Base-by-base conservation (phyloP, 2,329 filamentous ascomycete genomes). In the Claviceps pazoutovae region DNA sequence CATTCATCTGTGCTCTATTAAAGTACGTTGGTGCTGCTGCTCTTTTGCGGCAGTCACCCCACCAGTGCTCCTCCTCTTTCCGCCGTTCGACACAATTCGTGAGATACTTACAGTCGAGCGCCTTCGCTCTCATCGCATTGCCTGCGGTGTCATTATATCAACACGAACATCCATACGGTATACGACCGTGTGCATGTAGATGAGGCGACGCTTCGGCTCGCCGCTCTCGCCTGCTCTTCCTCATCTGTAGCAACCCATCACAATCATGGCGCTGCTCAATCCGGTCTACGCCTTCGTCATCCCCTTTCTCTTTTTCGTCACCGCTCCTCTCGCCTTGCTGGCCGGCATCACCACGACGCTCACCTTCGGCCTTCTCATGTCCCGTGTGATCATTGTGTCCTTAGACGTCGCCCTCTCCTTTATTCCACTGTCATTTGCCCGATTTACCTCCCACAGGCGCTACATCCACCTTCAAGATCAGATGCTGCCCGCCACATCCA, bases 261-360 rank as follows among this genome's bases (percentile, higher is more conserved):
- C 47, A 44, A 56, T 59, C 54, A 80, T 80, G 77, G 70, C 71
- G 45, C 63, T 76, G 49, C 65, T 79, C 60, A 79, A 74, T 49
- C 75, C 77, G 23, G 64, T 78, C 54, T 74, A 80, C 61, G 68
- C 71, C 56, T 64, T 84, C 48, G 68, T 81, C 50, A 71, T 83
- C 49, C 80, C 81, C n/a, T 73, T 83, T 59, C 69, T 85, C 56
- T 72, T 79, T 60, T 56, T 83, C 56, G 70, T 83, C 59, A 81
- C 80, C 21, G 66, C 84, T 13, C 82, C 83, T 8, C 72, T 86
- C 50, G 73, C 79, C 57, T 61, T 84, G 48, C 75, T 81, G 51
- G 83, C 83, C 50, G 75, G 74, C 56, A 66, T 84, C 56, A 86
- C 83, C 36, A 80, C 82, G 51, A 74, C 72, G 4, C 58, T 84